Evolutionary conservation across 768 basidiomycete species (phyloP), one percentile per base, ranked within the genome.

Genomic region (Rhodotorula toruloides): DNA sequence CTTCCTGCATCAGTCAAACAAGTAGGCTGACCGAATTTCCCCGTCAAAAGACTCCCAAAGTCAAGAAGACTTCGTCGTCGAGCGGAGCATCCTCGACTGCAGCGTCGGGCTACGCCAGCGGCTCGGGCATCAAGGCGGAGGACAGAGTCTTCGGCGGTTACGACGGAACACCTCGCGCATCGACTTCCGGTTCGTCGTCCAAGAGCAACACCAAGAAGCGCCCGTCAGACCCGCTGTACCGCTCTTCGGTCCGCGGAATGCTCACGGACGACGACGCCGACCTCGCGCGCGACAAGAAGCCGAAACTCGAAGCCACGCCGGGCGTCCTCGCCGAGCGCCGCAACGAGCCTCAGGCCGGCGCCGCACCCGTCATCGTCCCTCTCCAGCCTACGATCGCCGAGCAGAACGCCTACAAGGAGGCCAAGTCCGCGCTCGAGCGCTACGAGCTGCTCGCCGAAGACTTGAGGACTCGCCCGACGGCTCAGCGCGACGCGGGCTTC

Each of bases 271-370:
- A 49, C 43, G 60, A 37, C 34, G 43, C 9, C 27, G 53, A 8
- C n/a, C n/a, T n/a, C n/a, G n/a, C 47, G 47, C n/a, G 57, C 54
- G 67, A 68, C 58, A 60, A 64, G 58, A 68, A 68, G 59, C 62
- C 67, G 37, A 49, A 39, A 22, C 22, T 68, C 29, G 58, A 44
- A 46, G 36, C 4, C 25, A 39, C 21, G 21, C 31, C 39, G 29
- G 27, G 48, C 32, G 61, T 63, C 4, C 43, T 68, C 58, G 58
- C 53, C n/a, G 58, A 68, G 13, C 46, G 47, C 32, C 47, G 36
- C 31, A 63, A 68, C 52, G 50, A 27, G 16, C 29, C 25, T 7
- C 22, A 32, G 32, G 43, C 43, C 55, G 27, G 27, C 54, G 19
- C 32, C 5, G 16, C 34, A 9, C 19, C 32, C 48, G 50, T 14